phyloP scores from a whole-genome alignment of 768 basidiomycete species.

The Dioszegia aurantiaca region DNA sequence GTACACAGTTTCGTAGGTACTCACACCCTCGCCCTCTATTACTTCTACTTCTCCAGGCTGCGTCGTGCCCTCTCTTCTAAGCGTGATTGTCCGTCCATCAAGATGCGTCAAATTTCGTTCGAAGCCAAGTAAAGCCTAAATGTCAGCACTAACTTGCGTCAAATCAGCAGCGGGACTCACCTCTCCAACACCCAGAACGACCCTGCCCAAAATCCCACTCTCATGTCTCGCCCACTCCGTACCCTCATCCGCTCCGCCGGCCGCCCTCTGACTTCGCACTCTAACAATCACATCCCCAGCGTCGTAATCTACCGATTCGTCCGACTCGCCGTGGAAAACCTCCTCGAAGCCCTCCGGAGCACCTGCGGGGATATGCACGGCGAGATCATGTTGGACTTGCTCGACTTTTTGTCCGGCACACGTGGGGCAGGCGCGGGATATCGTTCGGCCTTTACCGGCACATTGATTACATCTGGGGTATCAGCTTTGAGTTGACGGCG shows the following conservation, averaged over 20 bases:
- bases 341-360: conserved; percentile 92
- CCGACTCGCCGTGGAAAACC: conserved; percentile 92
- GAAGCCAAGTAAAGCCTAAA: conserved; percentile 93
- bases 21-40: conserved; percentile 84
- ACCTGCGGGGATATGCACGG: conserved; percentile 78
- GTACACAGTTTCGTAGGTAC: conserved; percentile 52
- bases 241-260: conserved; percentile 55
- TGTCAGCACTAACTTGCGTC: conserved; percentile 7
- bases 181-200: conserved; percentile 87
- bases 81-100: conserved; percentile 73
- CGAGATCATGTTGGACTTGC: conserved; percentile 75
- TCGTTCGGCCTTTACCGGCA: conserved; percentile 74
- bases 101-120: conserved; percentile 85
- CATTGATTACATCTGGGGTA: conserved; percentile 63
- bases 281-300: conserved; percentile 87
- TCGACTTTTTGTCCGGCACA: conserved; percentile 79
- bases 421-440: conserved; percentile 73
- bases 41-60: conserved; percentile 85
- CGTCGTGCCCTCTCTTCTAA: conserved; percentile 75
- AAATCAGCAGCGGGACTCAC: conserved; percentile 54
- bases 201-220: conserved; percentile 82
- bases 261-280: conserved; percentile 71
- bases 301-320: conserved; percentile 94
- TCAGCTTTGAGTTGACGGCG: conserved; percentile 4
- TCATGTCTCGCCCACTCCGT: conserved; percentile 82